Conservation (phyloP, 1,284 basidiomycete species). For the Bondarzewia mesenterica region DNA sequence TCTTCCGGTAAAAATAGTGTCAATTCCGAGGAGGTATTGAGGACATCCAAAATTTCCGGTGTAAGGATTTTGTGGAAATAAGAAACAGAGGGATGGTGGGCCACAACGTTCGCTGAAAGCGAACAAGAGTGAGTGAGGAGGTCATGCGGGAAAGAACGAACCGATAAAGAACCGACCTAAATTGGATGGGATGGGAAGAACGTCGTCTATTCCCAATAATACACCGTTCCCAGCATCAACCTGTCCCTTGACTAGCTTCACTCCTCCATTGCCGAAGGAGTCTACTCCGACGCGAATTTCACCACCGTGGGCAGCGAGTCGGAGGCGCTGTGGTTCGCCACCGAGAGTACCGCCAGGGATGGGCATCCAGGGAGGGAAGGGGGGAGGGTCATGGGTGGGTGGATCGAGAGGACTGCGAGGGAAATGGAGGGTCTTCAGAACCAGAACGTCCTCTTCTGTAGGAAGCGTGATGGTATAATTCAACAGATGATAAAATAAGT, state of each 20-base stretch:
- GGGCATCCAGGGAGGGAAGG: constrained; percentile 80
- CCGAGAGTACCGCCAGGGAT: constrained; percentile 77
- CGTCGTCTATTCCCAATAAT: constrained; percentile 67
- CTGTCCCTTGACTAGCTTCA: constrained; percentile 44
- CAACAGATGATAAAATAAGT: constrained; percentile 91
- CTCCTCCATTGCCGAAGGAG: constrained; percentile 64
- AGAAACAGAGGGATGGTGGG: constrained; percentile 49
- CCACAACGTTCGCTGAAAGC: constrained; percentile 46
- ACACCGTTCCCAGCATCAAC: constrained; percentile 69
- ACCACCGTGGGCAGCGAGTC: constrained; percentile 46
- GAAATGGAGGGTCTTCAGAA: constrained; percentile 64
- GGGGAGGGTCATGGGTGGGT: constrained; percentile 58
- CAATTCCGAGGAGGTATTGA: constrained; percentile 63
- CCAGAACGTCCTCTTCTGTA: constrained; percentile 26
- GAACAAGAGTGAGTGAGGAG: not conserved
- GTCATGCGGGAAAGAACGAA: not conserved
- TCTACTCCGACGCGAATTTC: constrained; percentile 63
- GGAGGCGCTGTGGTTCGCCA: constrained; percentile 74
- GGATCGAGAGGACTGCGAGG: constrained; percentile 48
- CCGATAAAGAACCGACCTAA: constrained; percentile 44
- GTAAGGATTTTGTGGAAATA: constrained; percentile 68
- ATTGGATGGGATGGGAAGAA: constrained; percentile 72
- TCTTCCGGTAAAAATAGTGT: constrained; percentile 90
- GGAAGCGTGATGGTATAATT: constrained; percentile 72
- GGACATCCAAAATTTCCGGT: constrained; percentile 39